Conservation (phyloP, 2,329 filamentous ascomycete species). For the Penicillium sp. region DNA sequence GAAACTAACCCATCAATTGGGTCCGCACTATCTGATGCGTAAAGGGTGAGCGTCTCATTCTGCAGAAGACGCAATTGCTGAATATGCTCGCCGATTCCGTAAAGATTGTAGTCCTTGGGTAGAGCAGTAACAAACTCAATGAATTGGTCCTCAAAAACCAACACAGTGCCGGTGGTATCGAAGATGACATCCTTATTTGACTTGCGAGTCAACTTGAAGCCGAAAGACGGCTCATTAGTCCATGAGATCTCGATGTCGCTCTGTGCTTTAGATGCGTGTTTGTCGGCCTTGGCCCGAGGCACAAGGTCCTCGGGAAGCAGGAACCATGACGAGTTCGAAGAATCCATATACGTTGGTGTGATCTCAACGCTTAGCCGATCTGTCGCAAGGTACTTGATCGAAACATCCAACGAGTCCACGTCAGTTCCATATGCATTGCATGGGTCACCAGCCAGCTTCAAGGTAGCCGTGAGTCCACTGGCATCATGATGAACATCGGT, state of each 20-base stretch:
- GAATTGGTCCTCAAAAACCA: constrained; percentile 77
- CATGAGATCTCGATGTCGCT: constrained; percentile 54
- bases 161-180: constrained; percentile 60
- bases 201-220: constrained; percentile 56
- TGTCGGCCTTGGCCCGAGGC: constrained; percentile 53
- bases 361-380: constrained; percentile 72
- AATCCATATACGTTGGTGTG: constrained; percentile 61
- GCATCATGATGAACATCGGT: constrained; percentile 48
- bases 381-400: constrained; percentile 65
- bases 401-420: constrained; percentile 64
- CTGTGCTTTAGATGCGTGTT: constrained; percentile 35
- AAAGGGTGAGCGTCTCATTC: constrained; percentile 69
- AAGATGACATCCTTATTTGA: constrained; percentile 68
- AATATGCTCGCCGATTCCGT: constrained; percentile 73
- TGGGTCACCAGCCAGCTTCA: constrained; percentile 54
- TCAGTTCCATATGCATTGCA: constrained; percentile 80
- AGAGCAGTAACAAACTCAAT: constrained; percentile 68
- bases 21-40: constrained; percentile 66
- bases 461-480: constrained; percentile 52
- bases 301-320: constrained; percentile 65
- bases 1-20: constrained; percentile 43
- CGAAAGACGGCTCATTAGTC: constrained; percentile 60
- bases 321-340: constrained; percentile 66
- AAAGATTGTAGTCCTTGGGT: constrained; percentile 72
- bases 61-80: constrained; percentile 70